Evolutionary conservation across 352 stramenopile genomes (phyloP).

Genomic region (Phytophthora brassicae): DNA sequence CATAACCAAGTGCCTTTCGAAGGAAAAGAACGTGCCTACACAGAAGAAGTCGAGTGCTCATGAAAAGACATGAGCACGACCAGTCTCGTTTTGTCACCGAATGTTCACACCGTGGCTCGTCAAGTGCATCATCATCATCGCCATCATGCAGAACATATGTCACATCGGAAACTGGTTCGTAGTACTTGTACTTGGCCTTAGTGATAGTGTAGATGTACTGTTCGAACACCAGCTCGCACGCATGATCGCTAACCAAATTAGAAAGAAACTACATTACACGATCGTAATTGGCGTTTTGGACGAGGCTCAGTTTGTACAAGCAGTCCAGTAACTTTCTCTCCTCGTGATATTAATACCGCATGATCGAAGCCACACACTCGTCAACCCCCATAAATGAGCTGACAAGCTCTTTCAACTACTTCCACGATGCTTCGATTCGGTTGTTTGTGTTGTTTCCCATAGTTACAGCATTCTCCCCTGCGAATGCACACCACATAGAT

Average conservation of each 20-base stretch:
- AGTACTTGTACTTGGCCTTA: slow-evolving; percentile 12
- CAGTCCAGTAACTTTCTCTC: background rate
- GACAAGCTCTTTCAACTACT: slow-evolving; percentile 5
- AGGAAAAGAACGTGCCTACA: background rate
- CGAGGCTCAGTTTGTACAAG: background rate
- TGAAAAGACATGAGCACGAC: background rate
- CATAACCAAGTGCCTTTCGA: background rate
- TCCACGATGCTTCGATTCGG: slow-evolving; percentile 12
- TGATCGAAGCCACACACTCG: background rate
- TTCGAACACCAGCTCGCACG: slow-evolving; percentile 16
- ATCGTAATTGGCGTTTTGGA: background rate
- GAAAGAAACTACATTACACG: background rate
- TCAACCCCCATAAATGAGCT: background rate
- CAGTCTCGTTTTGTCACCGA: background rate
- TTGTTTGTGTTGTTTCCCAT: background rate
- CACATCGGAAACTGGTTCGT: slow-evolving; percentile 1
- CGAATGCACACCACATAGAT: background rate
- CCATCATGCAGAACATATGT: background rate
- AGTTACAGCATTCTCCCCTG: background rate
- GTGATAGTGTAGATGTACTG: slow-evolving; percentile 18
- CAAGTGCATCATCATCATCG: background rate
- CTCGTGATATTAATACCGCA: background rate
- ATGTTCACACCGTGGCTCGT: background rate
- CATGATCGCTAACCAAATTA: background rate
- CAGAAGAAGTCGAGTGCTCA: background rate